Conservation (phyloP, 2,329 filamentous ascomycete genomes). For the Colletotrichum sp. region DNA sequence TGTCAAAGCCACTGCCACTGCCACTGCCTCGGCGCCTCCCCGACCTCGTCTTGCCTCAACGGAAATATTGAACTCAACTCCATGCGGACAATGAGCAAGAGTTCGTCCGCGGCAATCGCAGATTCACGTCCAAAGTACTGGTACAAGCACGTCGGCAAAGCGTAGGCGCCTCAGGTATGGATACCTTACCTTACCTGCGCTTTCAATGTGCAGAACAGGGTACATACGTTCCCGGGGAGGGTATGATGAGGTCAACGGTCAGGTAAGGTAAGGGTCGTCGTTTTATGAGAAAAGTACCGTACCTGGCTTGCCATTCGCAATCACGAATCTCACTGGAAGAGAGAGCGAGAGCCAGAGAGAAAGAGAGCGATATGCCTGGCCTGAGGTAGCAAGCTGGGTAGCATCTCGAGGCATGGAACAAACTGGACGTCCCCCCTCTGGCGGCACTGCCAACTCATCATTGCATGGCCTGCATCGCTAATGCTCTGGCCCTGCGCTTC, state of each 20-base stretch:
- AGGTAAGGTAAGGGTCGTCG: neutral
- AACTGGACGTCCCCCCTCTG: neutral
- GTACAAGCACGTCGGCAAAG: neutral
- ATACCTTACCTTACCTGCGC: neutral
- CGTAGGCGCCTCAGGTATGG: neutral
- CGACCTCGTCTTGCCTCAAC: neutral
- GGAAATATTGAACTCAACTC: neutral
- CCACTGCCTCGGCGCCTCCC: neutral
- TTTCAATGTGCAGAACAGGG: neutral
- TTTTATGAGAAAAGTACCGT: neutral
- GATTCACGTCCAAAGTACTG: neutral
- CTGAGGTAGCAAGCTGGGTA: neutral
- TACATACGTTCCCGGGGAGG: too few relatives aligned
- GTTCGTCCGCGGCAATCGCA: slow-evolving; percentile 6
- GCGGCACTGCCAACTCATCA: slow-evolving; percentile 77
- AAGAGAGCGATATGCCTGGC: neutral
- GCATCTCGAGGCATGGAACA: neutral
- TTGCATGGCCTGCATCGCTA: slow-evolving; percentile 70
- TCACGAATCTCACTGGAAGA: neutral
- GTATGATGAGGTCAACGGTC: too few relatives aligned
- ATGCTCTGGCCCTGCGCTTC: slow-evolving; percentile 41
- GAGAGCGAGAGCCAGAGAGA: neutral
- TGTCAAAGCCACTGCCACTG: neutral
- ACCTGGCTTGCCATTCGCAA: neutral
- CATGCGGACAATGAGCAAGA: neutral